Percentiles rank a stretch among this genome's conserved stretches.
Conservation (phyloP, 2,329 filamentous ascomycete genomes). For the Triangularia verruculosa region DNA sequence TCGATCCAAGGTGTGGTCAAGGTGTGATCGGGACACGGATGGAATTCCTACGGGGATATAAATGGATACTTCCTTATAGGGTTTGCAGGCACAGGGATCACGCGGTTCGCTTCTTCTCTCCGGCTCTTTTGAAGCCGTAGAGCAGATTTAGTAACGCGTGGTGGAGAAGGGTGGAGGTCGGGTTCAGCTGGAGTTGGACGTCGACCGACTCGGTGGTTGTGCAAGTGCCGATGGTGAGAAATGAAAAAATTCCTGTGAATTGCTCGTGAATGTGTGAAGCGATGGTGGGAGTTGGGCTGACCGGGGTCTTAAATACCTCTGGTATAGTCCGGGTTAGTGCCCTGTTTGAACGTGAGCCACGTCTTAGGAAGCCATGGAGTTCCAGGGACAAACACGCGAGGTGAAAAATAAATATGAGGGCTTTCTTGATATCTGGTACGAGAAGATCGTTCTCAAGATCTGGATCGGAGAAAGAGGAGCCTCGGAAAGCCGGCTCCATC, state of each 20-base stretch:
- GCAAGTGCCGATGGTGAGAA: neutral
- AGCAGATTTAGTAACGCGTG: neutral
- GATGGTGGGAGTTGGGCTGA: neutral
- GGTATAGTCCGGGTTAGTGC: neutral
- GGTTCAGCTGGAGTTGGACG: neutral
- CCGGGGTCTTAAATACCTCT: neutral
- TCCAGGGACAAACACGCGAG: neutral
- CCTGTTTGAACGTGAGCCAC: neutral
- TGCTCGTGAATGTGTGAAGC: neutral
- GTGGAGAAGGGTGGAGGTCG: neutral
- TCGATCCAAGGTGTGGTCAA: neutral
- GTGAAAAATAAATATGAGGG: neutral
- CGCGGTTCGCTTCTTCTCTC: neutral
- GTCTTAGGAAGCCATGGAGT: neutral
- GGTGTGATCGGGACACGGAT: neutral
- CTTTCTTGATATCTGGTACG: neutral
- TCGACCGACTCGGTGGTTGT: neutral
- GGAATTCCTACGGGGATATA: constrained; percentile 5
- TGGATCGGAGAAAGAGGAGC: neutral
- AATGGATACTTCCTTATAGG: constrained; percentile 13
- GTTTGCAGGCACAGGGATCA: constrained; percentile 10
- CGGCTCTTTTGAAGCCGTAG: neutral
- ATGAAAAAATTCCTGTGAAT: constrained; percentile 4
- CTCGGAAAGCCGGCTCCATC: neutral
- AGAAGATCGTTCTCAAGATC: neutral